Conservation (phyloP, 768 basidiomycete species). For the Leucocoprinus leucothites region DNA sequence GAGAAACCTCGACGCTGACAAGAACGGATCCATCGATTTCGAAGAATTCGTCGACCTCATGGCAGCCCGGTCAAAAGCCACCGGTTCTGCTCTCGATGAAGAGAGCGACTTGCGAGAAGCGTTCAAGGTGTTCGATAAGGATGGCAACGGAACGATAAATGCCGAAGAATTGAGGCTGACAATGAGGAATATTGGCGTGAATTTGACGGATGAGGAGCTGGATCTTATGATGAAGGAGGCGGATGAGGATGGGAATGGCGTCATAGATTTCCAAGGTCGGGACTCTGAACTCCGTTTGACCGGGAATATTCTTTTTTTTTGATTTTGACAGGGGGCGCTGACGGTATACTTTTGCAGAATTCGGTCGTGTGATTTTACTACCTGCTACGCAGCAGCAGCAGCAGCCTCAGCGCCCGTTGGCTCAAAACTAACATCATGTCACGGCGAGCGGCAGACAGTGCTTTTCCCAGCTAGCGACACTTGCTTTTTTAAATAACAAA, state of each 20-base stretch:
- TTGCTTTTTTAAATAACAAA: no score
- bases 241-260: constrained; percentile 79
- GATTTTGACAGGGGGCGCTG: neutral
- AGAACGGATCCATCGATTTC: constrained; percentile 87
- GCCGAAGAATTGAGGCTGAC: constrained; percentile 85
- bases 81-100: constrained; percentile 17
- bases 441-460: no score
- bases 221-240: constrained; percentile 93
- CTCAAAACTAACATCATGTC: no score
- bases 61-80: constrained; percentile 55
- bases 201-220: constrained; percentile 73
- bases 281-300: neutral
- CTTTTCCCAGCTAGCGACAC: no score
- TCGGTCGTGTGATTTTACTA: constrained; percentile 3
- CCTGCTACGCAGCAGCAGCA: neutral
- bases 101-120: constrained; percentile 97
- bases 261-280: constrained; percentile 75
- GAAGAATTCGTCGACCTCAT: constrained; percentile 81
- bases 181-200: constrained; percentile 88
- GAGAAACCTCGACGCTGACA: constrained; percentile 77
- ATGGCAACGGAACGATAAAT: constrained; percentile 88
- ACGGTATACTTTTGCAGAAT: constrained; percentile 1
- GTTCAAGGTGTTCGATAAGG: constrained; percentile 97
- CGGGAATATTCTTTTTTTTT: no score
- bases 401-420: no score